phyloP scores from a whole-genome alignment of 305 asterid genomes.

The Fraxinus velutina region DNA sequence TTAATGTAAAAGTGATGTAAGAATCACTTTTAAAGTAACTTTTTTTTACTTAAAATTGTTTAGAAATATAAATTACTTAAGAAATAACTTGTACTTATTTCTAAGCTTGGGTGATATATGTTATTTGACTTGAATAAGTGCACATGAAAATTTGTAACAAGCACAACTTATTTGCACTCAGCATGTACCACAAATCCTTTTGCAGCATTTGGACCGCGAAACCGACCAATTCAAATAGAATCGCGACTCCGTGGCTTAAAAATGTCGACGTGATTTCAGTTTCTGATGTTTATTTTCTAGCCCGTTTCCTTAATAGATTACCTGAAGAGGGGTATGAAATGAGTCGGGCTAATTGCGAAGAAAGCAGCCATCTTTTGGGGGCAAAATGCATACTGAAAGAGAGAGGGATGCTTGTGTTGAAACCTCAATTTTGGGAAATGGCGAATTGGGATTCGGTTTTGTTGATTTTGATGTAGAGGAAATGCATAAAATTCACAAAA shows the following conservation, averaged over 20 bases:
- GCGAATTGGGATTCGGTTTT: neutral
- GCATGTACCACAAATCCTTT: neutral
- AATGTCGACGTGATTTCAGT: conserved; percentile 47
- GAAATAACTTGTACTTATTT: neutral
- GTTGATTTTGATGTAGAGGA: neutral
- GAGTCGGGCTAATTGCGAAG: conserved; percentile 20
- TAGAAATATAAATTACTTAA: neutral
- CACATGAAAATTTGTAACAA: neutral
- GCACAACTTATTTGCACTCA: neutral
- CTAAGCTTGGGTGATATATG: neutral
- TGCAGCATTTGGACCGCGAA: conserved; percentile 21
- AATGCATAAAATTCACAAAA: conserved; percentile 4
- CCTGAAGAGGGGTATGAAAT: conserved; percentile 15
- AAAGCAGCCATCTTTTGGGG: conserved; percentile 32
- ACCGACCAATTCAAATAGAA: conserved; percentile 68
- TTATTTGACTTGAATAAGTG: neutral
- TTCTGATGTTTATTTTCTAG: conserved; percentile 58
- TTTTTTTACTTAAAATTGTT: neutral
- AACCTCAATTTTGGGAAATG: neutral
- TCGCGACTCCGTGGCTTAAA: conserved; percentile 59
- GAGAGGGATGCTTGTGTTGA: conserved; percentile 12
- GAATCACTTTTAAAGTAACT: neutral
- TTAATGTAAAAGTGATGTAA: neutral
- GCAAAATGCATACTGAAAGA: conserved; percentile 28
- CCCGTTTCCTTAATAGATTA: conserved; percentile 43